Evolutionary conservation across 1,139 yeast genomes (phyloP).

Genomic region (Diutina ranongensis): DNA sequence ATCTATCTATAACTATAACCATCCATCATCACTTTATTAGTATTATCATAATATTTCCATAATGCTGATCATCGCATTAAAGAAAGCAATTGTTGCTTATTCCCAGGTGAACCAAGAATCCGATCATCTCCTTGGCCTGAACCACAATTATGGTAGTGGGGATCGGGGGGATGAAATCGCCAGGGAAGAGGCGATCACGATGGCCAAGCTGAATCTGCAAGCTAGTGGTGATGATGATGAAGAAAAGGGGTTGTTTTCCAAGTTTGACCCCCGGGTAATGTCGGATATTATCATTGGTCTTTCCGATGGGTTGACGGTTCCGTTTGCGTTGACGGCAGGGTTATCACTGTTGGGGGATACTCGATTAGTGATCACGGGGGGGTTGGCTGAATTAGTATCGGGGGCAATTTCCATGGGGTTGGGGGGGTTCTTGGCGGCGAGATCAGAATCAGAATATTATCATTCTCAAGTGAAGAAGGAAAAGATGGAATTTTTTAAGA

Average conservation of each 20-base stretch:
- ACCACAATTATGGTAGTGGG: neutral
- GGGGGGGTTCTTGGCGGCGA: constrained; percentile 75
- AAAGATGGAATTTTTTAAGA: constrained; percentile 55
- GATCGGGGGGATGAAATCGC: constrained; percentile 4
- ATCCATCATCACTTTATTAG: too few species aligned
- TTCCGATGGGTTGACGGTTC: constrained; percentile 74
- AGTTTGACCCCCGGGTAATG: constrained; percentile 63
- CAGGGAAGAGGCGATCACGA: neutral
- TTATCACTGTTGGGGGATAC: constrained; percentile 67
- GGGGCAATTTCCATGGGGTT: constrained; percentile 84
- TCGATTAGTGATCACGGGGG: constrained; percentile 70
- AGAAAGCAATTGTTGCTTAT: neutral
- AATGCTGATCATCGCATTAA: neutral
- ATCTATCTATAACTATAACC: too few species aligned
- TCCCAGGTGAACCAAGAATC: neutral
- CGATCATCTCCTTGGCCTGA: neutral
- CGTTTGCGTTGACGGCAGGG: constrained; percentile 78
- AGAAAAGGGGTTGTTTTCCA: constrained; percentile 25
- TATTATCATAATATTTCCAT: too few species aligned
- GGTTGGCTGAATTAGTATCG: constrained; percentile 72
- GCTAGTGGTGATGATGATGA: constrained; percentile 17
- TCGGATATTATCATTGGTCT: constrained; percentile 70
- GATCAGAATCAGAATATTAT: constrained; percentile 66
- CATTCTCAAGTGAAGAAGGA: constrained; percentile 60
- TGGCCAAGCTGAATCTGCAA: neutral